phyloP scores from a whole-genome alignment of 73 alveolate genomes.

The Halteria grandinella region DNA sequence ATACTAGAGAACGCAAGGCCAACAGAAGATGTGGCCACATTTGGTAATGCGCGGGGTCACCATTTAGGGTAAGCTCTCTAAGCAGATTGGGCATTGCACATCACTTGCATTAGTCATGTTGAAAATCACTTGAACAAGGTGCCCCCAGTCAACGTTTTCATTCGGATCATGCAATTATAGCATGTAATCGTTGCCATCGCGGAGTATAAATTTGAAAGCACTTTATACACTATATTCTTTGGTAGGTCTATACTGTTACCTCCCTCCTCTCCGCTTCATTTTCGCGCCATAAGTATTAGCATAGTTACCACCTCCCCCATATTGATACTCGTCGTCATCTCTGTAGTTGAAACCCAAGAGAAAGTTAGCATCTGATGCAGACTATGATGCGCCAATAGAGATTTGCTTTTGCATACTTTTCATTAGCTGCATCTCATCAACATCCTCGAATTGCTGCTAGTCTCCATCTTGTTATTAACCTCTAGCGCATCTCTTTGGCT shows the following conservation, averaged over 20 bases:
- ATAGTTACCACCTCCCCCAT: background rate
- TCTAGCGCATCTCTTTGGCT: too few species aligned
- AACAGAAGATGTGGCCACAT: conserved; percentile 93
- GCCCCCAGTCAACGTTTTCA: conserved; percentile 39
- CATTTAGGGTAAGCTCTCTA: conserved; percentile 67
- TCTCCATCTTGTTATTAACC: too few species aligned
- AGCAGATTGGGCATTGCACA: conserved; percentile 82
- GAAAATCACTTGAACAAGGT: conserved; percentile 15
- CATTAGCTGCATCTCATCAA: too few species aligned
- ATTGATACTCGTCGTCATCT: conserved; percentile 50
- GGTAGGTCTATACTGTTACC: conserved; percentile 4
- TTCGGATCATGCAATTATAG: too few species aligned
- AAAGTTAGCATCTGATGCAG: too few species aligned
- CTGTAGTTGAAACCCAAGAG: conserved; percentile 25
- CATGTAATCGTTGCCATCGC: conserved; percentile 9
- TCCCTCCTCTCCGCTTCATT: background rate
- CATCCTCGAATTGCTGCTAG: too few species aligned
- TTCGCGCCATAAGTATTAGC: conserved; percentile 9
- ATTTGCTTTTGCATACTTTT: too few species aligned
- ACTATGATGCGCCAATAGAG: too few species aligned
- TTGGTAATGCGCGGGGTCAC: conserved; percentile 84
- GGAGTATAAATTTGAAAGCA: conserved; percentile 29
- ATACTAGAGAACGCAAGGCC: conserved; percentile 85
- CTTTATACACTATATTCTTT: conserved; percentile 33
- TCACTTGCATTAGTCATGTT: conserved; percentile 37